Evolutionary conservation across 2,329 filamentous ascomycete genomes (phyloP).

Genomic region (Colletotrichum truncatum): DNA sequence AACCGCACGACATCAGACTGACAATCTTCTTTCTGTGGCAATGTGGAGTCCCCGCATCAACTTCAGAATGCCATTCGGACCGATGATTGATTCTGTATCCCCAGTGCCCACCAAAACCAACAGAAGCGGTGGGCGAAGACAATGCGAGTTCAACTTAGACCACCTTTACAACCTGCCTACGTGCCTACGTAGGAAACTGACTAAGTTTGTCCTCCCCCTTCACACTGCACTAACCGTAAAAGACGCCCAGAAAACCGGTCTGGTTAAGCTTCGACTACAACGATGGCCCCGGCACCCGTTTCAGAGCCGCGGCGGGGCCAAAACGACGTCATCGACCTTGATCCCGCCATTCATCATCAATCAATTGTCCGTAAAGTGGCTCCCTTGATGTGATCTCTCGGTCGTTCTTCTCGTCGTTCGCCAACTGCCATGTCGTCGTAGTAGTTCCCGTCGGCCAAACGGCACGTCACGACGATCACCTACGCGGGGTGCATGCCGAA

Average conservation of each 20-base stretch:
- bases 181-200: background rate
- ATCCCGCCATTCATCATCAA: background rate
- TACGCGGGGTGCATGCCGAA: constrained; percentile 15
- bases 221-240: background rate
- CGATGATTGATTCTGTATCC: background rate
- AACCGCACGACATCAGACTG: constrained; percentile 15
- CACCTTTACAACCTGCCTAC: background rate
- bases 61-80: constrained; percentile 15
- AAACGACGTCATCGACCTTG: constrained; percentile 17
- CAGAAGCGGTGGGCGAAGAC: background rate
- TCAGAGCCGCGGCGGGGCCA: constrained; percentile 21
- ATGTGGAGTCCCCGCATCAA: constrained; percentile 21
- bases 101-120: background rate
- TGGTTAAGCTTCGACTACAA: constrained; percentile 22
- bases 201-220: background rate
- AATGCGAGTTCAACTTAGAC: background rate
- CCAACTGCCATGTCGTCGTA: background rate
- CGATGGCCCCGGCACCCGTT: constrained; percentile 18
- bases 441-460: background rate
- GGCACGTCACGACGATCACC: constrained; percentile 2
- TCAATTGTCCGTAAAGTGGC: background rate
- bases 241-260: no score
- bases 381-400: background rate
- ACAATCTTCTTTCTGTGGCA: background rate
- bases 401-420: background rate